These are phyloP conservation scores for Saccharomycopsis schoenii DNA, from an alignment of 805 yeast genomes.

Conservation along the genomic window DNA sequence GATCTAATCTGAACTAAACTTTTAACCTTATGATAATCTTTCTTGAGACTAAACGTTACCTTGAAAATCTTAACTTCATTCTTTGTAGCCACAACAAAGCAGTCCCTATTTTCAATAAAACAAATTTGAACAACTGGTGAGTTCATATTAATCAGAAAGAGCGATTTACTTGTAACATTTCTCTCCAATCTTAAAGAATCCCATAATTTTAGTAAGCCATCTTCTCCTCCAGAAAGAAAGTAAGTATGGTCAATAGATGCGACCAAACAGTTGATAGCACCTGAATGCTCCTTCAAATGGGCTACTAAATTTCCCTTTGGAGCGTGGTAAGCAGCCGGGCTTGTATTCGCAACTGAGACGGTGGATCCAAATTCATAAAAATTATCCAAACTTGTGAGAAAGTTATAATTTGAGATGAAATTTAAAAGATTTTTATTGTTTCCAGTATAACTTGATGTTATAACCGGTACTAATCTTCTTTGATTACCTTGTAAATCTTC, in stretches of 20 bases:
- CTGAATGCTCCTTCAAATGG: slow-evolving; percentile 52
- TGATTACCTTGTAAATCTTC: slow-evolving; percentile 34
- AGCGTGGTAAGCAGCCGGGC: slow-evolving; percentile 1
- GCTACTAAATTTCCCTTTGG: slow-evolving; percentile 52
- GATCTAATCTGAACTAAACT: slow-evolving; percentile 19
- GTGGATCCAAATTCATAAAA: slow-evolving; percentile 59
- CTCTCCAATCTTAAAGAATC: slow-evolving; percentile 55
- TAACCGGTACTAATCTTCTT: slow-evolving; percentile 20
- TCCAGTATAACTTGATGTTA: slow-evolving; percentile 58
- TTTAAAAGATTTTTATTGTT: slow-evolving; percentile 50
- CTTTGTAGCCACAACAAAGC: slow-evolving; percentile 43
- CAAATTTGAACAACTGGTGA: slow-evolving; percentile 39
- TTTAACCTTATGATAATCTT: slow-evolving; percentile 15
- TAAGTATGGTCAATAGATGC: slow-evolving; percentile 53
- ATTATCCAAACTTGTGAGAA: slow-evolving; percentile 49
- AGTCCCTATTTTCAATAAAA: slow-evolving; percentile 45
- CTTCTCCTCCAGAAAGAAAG: slow-evolving; percentile 70
- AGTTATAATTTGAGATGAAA: slow-evolving; percentile 41
- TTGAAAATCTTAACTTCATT: slow-evolving; percentile 31
- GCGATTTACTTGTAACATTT: slow-evolving; percentile 45
- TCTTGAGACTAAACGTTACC: slow-evolving; percentile 22
- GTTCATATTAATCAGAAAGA: slow-evolving; percentile 37
- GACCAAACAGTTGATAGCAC: slow-evolving; percentile 46
- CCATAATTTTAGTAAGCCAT: slow-evolving; percentile 72
- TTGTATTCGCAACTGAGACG: slow-evolving; percentile 5